Evolutionary conservation across 2,329 filamentous ascomycete species (phyloP), one percentile per base, ranked within the genome.

Genomic region (Cercospora sesami): DNA sequence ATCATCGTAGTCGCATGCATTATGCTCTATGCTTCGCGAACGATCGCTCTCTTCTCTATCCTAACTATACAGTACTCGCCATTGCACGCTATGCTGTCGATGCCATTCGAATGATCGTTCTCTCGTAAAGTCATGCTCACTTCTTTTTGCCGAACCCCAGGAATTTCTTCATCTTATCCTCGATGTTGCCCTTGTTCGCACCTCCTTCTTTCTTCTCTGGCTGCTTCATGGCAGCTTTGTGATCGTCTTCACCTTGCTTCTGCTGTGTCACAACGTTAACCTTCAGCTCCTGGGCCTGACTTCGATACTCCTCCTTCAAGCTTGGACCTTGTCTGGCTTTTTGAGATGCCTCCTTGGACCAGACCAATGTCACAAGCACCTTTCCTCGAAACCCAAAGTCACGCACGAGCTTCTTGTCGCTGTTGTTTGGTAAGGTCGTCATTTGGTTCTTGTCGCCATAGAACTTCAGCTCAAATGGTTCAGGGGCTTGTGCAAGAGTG

Each of bases 291-390:
- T 86, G 86, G 0, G 92, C 92, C 74, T 87, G 83, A 63, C 84
- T 83, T 30, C 87, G 85, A 72, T 78, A 81, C 70, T 87, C 85
- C 51, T 81, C 78, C 69, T 87, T 89, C 66, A 95, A 79, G 63
- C 91, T 87, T 16, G 86, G 81, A 26, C 80, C 81, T 31, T 84
- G 84, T 68, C 89, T 83, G 4, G 84, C 85, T 10, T 84, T 81
- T 1, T 81, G 75, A n/a, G 86, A 83, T 1, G 89, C 90, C 42
- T 79, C 83, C 58, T 89, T 86, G 21, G 88, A 87, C 91, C 93
- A 96, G 1, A 88, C 80, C 69, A 96, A 86, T 68, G 90, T 94
- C 53, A 97, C 82, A 8, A 96, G 82, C 33, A 94, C 89, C 36
- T 88, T 86, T 6, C 89, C 89, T 3, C 84, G 85, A 70, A 97